A percentile compares a stretch with the other conserved stretches of the same genome.
phyloP scores from a whole-genome alignment of 2,329 filamentous ascomycete species.

The Chrysosphaeria jannelii region DNA sequence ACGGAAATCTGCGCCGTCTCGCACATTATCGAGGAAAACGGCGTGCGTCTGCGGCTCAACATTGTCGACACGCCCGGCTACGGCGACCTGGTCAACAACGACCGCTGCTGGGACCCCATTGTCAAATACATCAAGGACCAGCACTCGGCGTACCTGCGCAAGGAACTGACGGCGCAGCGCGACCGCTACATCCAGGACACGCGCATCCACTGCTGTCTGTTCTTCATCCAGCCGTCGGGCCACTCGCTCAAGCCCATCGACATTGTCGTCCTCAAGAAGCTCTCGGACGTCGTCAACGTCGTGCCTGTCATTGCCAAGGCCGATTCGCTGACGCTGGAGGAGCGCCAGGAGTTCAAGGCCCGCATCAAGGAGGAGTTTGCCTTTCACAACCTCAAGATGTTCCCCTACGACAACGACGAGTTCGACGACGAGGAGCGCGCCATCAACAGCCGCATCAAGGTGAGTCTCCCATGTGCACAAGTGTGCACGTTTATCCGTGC shows the following conservation, averaged over 20 bases:
- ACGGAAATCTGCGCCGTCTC: slow-evolving; percentile 96
- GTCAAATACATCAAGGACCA: slow-evolving; percentile 99
- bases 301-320: slow-evolving; percentile 97
- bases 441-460: slow-evolving; percentile 90
- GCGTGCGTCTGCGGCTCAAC: slow-evolving; percentile 86
- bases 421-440: slow-evolving; percentile 88
- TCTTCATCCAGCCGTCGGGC: slow-evolving; percentile 97
- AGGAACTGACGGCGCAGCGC: slow-evolving; percentile 95
- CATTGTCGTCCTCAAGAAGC: slow-evolving; percentile 97
- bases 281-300: slow-evolving; percentile 96
- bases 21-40: slow-evolving; percentile 98
- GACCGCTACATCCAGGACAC: slow-evolving; percentile 99
- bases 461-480: no score
- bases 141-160: slow-evolving; percentile 94
- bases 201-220: slow-evolving; percentile 95
- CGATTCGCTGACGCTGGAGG: slow-evolving; percentile 82
- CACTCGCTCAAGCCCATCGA: slow-evolving; percentile 98
- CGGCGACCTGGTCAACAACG: slow-evolving; percentile 97
- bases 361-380: slow-evolving; percentile 98
- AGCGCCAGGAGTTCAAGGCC: slow-evolving; percentile 92
- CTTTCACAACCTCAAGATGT: slow-evolving; percentile 99
- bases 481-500: no score
- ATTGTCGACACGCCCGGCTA: slow-evolving; percentile 98
- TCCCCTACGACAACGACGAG: slow-evolving; percentile 98
- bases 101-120: slow-evolving; percentile 99